phyloP scores from a whole-genome alignment of 768 basidiomycete genomes.

The Tricholomella constricta region DNA sequence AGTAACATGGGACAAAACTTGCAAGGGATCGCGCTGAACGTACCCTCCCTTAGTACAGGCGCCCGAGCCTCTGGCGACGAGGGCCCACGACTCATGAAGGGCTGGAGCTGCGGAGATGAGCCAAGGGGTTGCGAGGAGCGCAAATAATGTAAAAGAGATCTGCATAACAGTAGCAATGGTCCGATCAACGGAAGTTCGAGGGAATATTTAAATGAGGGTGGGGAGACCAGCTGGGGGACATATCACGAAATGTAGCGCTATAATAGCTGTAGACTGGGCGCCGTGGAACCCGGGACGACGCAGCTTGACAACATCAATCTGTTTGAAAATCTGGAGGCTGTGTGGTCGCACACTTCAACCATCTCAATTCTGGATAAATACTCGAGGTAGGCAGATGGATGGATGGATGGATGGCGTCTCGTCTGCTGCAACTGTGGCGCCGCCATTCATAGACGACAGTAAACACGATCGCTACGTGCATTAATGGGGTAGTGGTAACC shows the following conservation, averaged over 20 bases:
- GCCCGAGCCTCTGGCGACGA: constrained; percentile 5
- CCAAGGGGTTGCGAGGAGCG: not conserved
- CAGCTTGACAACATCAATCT: too few relatives aligned
- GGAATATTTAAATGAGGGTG: not conserved
- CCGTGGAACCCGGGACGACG: too few relatives aligned
- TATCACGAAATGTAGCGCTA: too few relatives aligned
- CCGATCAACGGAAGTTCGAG: constrained; percentile 4
- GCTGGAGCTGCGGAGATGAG: not conserved
- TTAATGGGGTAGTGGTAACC: constrained; percentile 21
- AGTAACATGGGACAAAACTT: not conserved
- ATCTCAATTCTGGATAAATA: too few relatives aligned
- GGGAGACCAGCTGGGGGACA: constrained; percentile 3
- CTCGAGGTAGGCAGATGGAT: too few relatives aligned
- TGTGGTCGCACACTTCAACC: too few relatives aligned
- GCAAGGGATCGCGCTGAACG: not conserved
- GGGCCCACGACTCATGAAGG: not conserved
- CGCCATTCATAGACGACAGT: too few relatives aligned
- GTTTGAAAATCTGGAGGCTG: too few relatives aligned
- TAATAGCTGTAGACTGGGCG: too few relatives aligned
- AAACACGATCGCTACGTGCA: too few relatives aligned
- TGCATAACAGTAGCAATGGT: not conserved
- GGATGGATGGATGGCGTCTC: not conserved
- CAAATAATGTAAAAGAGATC: not conserved
- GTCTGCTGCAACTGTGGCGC: not conserved
- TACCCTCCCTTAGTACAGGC: constrained; percentile 6